A percentile compares a stretch with the other conserved stretches of the same genome.
phyloP scores from a whole-genome alignment of 2,329 filamentous ascomycete species.

The Aspergillus niger region DNA sequence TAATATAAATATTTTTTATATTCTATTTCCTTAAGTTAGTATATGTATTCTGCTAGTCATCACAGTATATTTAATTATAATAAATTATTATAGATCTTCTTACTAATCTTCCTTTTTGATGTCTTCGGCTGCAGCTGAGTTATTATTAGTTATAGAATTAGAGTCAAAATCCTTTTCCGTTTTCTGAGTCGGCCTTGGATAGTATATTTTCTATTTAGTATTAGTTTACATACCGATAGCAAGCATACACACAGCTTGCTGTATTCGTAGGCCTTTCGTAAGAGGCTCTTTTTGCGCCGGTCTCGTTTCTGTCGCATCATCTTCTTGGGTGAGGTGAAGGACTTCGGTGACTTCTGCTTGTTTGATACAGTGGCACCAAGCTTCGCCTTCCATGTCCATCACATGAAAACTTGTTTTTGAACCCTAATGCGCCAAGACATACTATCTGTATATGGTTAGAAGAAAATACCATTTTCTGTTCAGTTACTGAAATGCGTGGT shows the following conservation, averaged over 20 bases:
- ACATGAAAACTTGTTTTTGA: too few relatives aligned
- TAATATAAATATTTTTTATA: neutral
- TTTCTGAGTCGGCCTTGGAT: neutral
- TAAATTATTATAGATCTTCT: neutral
- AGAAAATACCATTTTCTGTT: too few relatives aligned
- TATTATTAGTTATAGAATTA: neutral
- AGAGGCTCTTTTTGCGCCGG: too few relatives aligned
- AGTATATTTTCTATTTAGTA: too few relatives aligned
- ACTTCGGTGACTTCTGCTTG: neutral
- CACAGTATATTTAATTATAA: neutral
- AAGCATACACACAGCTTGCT: constrained; percentile 5
- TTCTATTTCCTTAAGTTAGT: neutral
- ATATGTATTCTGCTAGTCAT: neutral
- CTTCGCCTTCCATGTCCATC: too few relatives aligned
- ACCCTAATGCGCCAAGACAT: too few relatives aligned
- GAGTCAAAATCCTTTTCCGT: neutral
- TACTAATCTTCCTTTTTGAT: neutral
- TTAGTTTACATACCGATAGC: too few relatives aligned
- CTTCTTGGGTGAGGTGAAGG: neutral
- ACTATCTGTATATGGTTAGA: too few relatives aligned
- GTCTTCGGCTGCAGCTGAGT: neutral
- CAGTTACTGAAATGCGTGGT: too few relatives aligned
- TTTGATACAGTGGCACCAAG: neutral
- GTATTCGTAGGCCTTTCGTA: neutral
- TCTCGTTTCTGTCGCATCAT: constrained; percentile 3